Evolutionary conservation across 1,284 basidiomycete species (phyloP).

Genomic region (Ceratobasidium sp.): DNA sequence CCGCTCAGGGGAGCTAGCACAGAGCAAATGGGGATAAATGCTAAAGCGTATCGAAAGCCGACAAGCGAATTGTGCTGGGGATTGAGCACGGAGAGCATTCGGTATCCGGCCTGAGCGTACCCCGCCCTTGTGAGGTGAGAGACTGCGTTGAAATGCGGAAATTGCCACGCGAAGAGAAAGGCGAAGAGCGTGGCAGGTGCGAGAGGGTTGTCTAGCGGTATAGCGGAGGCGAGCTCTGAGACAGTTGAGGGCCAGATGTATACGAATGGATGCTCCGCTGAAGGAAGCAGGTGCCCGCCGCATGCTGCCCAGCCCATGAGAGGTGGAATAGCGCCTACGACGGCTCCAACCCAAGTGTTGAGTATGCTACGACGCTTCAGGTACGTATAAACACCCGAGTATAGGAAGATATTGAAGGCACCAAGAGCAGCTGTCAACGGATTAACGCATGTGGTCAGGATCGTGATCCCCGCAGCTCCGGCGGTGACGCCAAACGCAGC

Average conservation of each 20-base stretch:
- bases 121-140: slow-evolving; percentile 88
- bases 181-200: slow-evolving; percentile 81
- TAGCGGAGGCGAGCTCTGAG: slow-evolving; percentile 56
- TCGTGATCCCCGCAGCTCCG: slow-evolving; percentile 80
- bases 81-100: slow-evolving; percentile 89
- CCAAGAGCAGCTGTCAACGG: slow-evolving; percentile 90
- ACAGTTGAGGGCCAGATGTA: slow-evolving; percentile 67
- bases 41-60: slow-evolving; percentile 85
- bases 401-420: slow-evolving; percentile 87
- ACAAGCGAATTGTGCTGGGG: slow-evolving; percentile 89
- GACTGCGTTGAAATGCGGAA: slow-evolving; percentile 98
- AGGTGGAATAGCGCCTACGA: slow-evolving; percentile 94
- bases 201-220: slow-evolving; percentile 75
- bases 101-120: slow-evolving; percentile 95
- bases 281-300: slow-evolving; percentile 83
- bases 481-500: slow-evolving; percentile 81
- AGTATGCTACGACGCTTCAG: slow-evolving; percentile 88
- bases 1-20: slow-evolving; percentile 88
- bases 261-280: slow-evolving; percentile 68
- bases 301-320: slow-evolving; percentile 99
- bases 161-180: slow-evolving; percentile 97
- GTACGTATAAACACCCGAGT: slow-evolving; percentile 93
- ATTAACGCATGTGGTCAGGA: slow-evolving; percentile 90
- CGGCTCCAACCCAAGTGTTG: slow-evolving; percentile 96
- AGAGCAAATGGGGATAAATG: slow-evolving; percentile 85